Evolutionary conservation across 139 green algal genomes (phyloP).

Genomic region (Astrephomene gubernaculifera): DNA sequence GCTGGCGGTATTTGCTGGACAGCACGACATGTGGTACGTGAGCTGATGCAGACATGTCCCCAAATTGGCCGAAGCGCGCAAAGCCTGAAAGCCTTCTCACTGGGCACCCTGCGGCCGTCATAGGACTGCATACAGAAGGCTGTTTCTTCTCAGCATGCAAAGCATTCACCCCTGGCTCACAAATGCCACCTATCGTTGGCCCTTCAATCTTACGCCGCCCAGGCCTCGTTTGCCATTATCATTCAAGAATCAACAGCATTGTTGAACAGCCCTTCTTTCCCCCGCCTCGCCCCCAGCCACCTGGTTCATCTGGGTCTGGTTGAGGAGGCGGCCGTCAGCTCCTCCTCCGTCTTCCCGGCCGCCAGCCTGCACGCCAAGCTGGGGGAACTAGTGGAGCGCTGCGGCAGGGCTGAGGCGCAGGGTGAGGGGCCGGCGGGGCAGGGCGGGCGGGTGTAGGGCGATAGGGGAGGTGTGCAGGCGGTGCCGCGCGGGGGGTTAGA

Average conservation of each 20-base stretch:
- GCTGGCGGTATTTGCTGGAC: constrained; percentile 48
- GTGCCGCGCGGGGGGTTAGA: not conserved
- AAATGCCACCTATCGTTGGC: too few relatives aligned
- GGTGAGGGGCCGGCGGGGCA: not conserved
- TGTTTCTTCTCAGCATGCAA: too few relatives aligned
- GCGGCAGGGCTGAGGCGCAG: not conserved
- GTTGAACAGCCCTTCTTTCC: too few relatives aligned
- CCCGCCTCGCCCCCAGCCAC: constrained; percentile 9
- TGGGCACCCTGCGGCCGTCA: too few relatives aligned
- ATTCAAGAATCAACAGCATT: too few relatives aligned
- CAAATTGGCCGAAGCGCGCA: too few relatives aligned
- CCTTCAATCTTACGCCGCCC: too few relatives aligned
- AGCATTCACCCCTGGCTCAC: too few relatives aligned
- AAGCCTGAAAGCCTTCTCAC: too few relatives aligned
- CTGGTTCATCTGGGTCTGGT: constrained; percentile 46
- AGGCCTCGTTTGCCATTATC: too few relatives aligned
- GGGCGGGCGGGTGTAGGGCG: not conserved
- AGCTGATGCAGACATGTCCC: too few relatives aligned
- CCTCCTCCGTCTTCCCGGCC: constrained; percentile 23
- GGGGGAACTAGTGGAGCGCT: constrained; percentile 12
- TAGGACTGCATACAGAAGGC: too few relatives aligned
- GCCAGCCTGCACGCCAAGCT: constrained; percentile 19
- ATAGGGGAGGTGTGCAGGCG: not conserved
- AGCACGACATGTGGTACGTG: constrained; percentile 43
- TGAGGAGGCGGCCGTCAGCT: constrained; percentile 17